phyloP scores from a whole-genome alignment of 163 green algal genomes.

The Chlorella variabilis region DNA sequence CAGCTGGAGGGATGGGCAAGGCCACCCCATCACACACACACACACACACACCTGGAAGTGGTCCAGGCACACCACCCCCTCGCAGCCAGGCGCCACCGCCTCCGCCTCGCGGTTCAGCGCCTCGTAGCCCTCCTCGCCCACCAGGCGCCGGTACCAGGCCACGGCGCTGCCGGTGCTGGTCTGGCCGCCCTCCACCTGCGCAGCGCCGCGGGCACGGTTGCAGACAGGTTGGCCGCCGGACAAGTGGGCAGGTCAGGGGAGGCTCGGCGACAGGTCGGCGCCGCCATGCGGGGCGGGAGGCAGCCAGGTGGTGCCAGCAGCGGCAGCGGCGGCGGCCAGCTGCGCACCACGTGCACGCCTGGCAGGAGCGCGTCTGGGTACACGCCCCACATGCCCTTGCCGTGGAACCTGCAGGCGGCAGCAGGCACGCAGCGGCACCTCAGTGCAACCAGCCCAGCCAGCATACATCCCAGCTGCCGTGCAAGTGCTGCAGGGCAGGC shows the following conservation, averaged over 20 bases:
- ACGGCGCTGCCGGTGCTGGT: slow-evolving; percentile 77
- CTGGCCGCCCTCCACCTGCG: slow-evolving; percentile 79
- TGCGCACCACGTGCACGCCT: slow-evolving; percentile 61
- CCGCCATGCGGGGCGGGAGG: too few species aligned
- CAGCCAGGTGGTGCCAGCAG: neutral
- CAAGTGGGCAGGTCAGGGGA: too few species aligned
- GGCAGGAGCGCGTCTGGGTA: slow-evolving; percentile 74
- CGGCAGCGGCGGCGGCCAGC: neutral
- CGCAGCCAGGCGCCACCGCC: slow-evolving; percentile 69
- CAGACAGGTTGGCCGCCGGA: too few species aligned
- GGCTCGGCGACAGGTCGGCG: too few species aligned
- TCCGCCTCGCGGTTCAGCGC: slow-evolving; percentile 69
- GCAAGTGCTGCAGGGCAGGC: too few species aligned
- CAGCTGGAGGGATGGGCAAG: too few species aligned
- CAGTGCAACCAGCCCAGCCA: neutral
- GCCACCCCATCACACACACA: neutral
- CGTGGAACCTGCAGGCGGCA: slow-evolving; percentile 55
- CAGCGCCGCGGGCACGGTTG: too few species aligned
- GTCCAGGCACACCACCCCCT: slow-evolving; percentile 77
- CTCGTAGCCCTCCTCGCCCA: slow-evolving; percentile 51
- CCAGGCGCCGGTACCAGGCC: slow-evolving; percentile 40
- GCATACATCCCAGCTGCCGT: neutral
- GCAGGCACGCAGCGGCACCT: neutral
- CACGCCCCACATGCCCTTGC: slow-evolving; percentile 78
- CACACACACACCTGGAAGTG: slow-evolving; percentile 79